Evolutionary conservation across 352 stramenopile genomes (phyloP), one percentile per base, ranked within the genome.

Genomic region (Phytophthora ohioensis): DNA sequence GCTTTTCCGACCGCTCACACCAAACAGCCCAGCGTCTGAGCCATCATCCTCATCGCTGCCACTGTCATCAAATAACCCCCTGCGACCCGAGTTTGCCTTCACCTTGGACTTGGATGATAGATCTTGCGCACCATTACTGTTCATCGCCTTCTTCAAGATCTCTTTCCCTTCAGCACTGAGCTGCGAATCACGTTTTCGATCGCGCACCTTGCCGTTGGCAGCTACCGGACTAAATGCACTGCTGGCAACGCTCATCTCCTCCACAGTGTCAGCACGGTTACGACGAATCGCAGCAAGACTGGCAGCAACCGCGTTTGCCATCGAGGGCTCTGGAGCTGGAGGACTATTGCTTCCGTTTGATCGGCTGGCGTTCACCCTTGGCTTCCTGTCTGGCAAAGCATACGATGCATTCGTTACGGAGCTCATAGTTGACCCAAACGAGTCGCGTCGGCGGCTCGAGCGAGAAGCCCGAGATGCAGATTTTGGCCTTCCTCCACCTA

Each of bases 11-110:
- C 30, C 58, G 35, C 30, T 47, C 3, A 77, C 56, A 39, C 80
- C 80, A 42, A 93, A 91, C 11, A 93, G 53, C 0, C 79, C 85
- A 30, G 55, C 68, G 31, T 90, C 80, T 1, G 73, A 84, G 49
- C 85, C 79, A 34, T 78, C 71, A 3, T 82, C 79, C 5, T 86
- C 79, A 21, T 82, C 77, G 39, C 80, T 88, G 73, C 76, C 88
- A 54, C 87, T 96, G 38, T 93, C 88, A 65, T 96, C 88, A 71
- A 96, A 96, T 2, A 96, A 66, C 5, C 87, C 87, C 49, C 80
- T 91, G 2, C 87, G 80, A 51, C 82, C 81, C 6, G 61, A 55
- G 54, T 61, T 79, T 46, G 55, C 47, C 30, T 68, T 71, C 12
- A 63, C 12, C 12, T 79, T 78, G 21, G 61, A 64, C 31, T 75